A percentile compares a stretch with the other conserved stretches of the same genome.
These are phyloP conservation scores for Aspergillus viridinutans DNA, from an alignment of 2,329 filamentous ascomycete species.

Conservation along the genomic window DNA sequence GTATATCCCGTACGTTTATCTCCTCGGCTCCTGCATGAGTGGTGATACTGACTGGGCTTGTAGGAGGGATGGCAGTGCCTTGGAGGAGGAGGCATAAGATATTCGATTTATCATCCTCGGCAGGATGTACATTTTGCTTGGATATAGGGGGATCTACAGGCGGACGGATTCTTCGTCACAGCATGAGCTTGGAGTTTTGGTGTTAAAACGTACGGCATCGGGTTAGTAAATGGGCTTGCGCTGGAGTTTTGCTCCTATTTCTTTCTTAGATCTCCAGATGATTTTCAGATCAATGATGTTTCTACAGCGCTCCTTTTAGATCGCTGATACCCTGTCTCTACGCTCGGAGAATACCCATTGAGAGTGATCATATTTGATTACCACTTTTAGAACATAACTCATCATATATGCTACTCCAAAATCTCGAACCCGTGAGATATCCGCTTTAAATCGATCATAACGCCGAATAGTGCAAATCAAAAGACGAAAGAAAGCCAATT, in stretches of 20 bases:
- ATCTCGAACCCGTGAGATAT: conserved; percentile 4
- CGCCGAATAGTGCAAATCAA: conserved; percentile 6
- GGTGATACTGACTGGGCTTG: conserved; percentile 6
- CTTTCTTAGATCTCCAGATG: not conserved
- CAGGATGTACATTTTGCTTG: not conserved
- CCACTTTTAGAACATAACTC: conserved; percentile 3
- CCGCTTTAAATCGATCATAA: conserved; percentile 14
- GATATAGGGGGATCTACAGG: not conserved
- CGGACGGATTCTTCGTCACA: not conserved
- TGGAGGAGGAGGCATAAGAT: conserved; percentile 40
- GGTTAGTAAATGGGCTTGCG: not conserved
- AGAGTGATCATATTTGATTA: not conserved
- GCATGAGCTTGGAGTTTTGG: not conserved
- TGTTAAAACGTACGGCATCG: not conserved
- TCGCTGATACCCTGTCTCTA: not conserved
- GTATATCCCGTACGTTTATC: conserved; percentile 52
- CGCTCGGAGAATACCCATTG: not conserved
- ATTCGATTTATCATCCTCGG: not conserved
- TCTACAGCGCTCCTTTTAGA: not conserved
- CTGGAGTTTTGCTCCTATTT: not conserved
- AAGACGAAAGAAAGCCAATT: conserved; percentile 5
- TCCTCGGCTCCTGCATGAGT: not conserved
- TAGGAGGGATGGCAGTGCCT: conserved; percentile 45
- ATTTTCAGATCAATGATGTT: not conserved
- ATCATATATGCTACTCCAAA: conserved; percentile 15